Conservation (phyloP, 768 basidiomycete species). For the Agrocybe pediades region DNA sequence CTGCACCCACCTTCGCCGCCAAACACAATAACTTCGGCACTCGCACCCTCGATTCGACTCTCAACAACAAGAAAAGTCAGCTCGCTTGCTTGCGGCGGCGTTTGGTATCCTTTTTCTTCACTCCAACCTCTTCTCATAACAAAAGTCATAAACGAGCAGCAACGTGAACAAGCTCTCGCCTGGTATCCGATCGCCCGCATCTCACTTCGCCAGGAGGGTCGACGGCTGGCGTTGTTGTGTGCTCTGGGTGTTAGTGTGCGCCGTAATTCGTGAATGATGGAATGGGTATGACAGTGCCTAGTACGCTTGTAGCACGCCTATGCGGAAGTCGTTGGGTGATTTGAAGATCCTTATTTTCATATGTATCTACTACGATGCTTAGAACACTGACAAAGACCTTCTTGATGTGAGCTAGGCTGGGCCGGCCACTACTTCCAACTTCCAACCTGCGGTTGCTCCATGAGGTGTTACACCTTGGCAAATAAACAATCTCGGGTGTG, state of each 20-base stretch:
- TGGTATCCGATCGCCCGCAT: slow-evolving; percentile 4
- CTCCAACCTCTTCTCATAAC: slow-evolving; percentile 12
- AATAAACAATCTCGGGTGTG: no score
- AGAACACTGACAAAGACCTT: no score
- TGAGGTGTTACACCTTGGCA: no score
- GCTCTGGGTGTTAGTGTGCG: not conserved
- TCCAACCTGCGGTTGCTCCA: no score
- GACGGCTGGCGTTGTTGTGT: slow-evolving; percentile 6
- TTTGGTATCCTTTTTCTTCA: slow-evolving; percentile 13
- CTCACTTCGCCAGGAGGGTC: slow-evolving; percentile 24
- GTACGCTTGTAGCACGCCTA: no score
- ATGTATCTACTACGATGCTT: no score
- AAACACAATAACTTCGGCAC: slow-evolving; percentile 13
- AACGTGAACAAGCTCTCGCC: slow-evolving; percentile 1
- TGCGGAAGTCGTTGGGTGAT: slow-evolving; percentile 71
- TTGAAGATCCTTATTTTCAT: slow-evolving; percentile 80
- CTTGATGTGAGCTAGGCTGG: no score
- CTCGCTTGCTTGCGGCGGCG: not conserved
- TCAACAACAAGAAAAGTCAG: not conserved
- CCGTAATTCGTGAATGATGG: not conserved
- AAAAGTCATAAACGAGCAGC: not conserved
- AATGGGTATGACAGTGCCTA: not conserved
- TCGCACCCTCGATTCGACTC: not conserved
- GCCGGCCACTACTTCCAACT: no score
- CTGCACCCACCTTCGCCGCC: slow-evolving; percentile 30